Evolutionary conservation across 345 rosid species (phyloP).

Genomic region (Gossypium sturtianum): DNA sequence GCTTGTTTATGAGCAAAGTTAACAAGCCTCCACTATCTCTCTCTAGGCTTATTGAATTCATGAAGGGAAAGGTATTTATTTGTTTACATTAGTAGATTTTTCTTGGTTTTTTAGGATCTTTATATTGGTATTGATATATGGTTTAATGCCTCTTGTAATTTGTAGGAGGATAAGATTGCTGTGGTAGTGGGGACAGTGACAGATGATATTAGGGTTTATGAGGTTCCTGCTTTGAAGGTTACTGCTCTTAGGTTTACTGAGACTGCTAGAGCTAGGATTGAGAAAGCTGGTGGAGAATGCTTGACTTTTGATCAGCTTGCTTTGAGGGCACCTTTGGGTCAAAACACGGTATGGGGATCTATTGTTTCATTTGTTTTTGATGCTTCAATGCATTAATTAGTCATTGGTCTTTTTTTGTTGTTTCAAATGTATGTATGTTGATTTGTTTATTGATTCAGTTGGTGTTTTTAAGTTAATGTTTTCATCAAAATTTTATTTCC

Average conservation of each 20-base stretch:
- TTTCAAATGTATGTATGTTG: neutral
- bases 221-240: constrained; percentile 75
- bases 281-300: constrained; percentile 98
- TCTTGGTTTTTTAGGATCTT: neutral
- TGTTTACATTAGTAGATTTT: neutral
- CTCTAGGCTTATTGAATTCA: constrained; percentile 57
- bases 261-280: constrained; percentile 87
- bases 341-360: constrained; percentile 73
- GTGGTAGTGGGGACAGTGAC: constrained; percentile 89
- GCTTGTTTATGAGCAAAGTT: constrained; percentile 91
- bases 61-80: constrained; percentile 59
- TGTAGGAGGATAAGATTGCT: constrained; percentile 72
- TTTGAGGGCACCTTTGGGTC: constrained; percentile 88
- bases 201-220: constrained; percentile 80
- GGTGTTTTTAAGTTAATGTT: neutral
- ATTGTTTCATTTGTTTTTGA: neutral
- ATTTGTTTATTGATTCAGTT: neutral
- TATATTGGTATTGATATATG: neutral
- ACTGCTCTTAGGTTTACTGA: constrained; percentile 89
- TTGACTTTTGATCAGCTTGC: constrained; percentile 94
- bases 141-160: neutral
- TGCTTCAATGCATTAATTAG: neutral
- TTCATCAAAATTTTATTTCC: neutral
- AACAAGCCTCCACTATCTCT: constrained; percentile 90
- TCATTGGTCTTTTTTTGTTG: neutral